Percentiles rank a stretch among this genome's conserved stretches.
Conservation (phyloP, 306 rosid genomes). For the Quercus berberidifolia region DNA sequence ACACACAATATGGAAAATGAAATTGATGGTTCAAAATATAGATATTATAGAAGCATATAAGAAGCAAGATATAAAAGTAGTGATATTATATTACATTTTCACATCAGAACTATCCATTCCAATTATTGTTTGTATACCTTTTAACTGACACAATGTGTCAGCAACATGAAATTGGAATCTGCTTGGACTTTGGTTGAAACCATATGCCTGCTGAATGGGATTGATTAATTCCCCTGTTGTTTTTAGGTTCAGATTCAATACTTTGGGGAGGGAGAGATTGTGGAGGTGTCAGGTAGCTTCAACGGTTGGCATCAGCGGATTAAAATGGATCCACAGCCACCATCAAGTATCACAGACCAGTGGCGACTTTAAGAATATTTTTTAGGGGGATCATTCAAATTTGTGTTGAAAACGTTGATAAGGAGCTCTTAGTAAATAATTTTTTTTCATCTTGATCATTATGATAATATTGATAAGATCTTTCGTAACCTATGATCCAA, state of each 20-base stretch:
- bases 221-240: constrained; percentile 18
- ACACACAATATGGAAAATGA: constrained; percentile 2
- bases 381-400: too few species aligned
- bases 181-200: not conserved
- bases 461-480: too few species aligned
- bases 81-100: not conserved
- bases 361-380: too few species aligned
- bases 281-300: constrained; percentile 94
- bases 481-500: too few species aligned
- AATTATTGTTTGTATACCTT: not conserved
- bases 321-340: constrained; percentile 64
- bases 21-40: not conserved
- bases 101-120: not conserved
- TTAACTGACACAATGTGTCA: not conserved
- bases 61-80: not conserved
- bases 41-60: not conserved
- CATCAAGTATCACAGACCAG: constrained; percentile 15
- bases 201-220: constrained; percentile 24
- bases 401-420: too few species aligned
- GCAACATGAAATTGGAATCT: not conserved
- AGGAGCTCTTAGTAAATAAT: too few species aligned
- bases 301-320: constrained; percentile 89
- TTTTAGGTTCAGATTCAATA: constrained; percentile 71
- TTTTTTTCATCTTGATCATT: too few species aligned
- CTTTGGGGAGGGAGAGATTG: constrained; percentile 62